These are phyloP conservation scores for Solanum peruvianum DNA, from an alignment of 257 asterid genomes.

Conservation along the genomic window DNA sequence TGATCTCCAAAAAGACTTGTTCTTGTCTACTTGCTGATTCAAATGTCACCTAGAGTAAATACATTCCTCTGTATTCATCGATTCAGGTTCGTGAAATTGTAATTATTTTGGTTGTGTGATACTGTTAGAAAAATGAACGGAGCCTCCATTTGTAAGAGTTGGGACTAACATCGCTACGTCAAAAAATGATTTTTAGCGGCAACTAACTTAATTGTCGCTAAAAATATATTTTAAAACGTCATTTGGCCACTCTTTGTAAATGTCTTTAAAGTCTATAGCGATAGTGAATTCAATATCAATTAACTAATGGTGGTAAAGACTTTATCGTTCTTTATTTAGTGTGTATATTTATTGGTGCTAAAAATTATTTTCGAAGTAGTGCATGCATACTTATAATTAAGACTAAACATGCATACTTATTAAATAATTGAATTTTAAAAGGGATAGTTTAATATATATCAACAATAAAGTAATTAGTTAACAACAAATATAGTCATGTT, in stretches of 20 bases:
- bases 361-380: rapidly evolving
- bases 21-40: not conserved
- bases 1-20: not conserved
- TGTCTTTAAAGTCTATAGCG: not conserved
- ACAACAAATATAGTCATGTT: not conserved
- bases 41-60: not conserved
- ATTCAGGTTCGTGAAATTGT: not conserved
- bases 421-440: no score
- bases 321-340: not conserved
- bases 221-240: not conserved
- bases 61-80: not conserved
- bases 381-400: not conserved
- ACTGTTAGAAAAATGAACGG: not conserved
- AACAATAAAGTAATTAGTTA: not conserved
- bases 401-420: not conserved
- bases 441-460: not conserved
- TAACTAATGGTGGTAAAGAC: not conserved
- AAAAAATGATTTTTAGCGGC: not conserved
- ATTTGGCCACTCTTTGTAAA: not conserved
- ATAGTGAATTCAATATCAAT: not conserved
- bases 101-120: not conserved
- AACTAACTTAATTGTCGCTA: not conserved
- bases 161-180: not conserved
- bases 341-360: not conserved
- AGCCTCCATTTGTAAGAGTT: not conserved